Conservation (phyloP, 805 yeast species). For the Starmerella lactis-condensi region DNA sequence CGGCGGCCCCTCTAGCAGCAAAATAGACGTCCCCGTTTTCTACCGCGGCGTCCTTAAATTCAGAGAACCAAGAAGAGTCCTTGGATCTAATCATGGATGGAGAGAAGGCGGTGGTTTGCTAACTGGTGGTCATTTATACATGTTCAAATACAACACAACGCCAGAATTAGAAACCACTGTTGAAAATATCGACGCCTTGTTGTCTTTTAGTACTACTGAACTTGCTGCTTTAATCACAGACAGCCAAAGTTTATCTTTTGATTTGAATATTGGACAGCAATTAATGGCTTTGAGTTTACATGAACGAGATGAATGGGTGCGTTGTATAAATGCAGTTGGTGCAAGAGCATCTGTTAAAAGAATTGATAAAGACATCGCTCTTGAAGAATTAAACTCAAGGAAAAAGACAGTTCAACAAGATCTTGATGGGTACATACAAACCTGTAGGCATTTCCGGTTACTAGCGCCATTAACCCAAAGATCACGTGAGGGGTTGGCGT, state of each 20-base stretch:
- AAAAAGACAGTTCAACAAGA: slow-evolving; percentile 21
- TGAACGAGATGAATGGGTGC: slow-evolving; percentile 40
- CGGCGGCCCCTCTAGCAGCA: slow-evolving; percentile 21
- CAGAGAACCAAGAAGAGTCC: slow-evolving; percentile 21
- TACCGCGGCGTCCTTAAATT: slow-evolving; percentile 25
- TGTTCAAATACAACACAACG: slow-evolving; percentile 19
- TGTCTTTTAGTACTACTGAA: slow-evolving; percentile 24
- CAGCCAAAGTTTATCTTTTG: not conserved
- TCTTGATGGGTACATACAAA: slow-evolving; percentile 25
- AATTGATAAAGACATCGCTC: too few species aligned
- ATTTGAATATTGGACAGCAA: not conserved
- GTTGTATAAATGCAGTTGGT: slow-evolving; percentile 34
- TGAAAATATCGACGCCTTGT: slow-evolving; percentile 25
- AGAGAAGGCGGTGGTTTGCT: slow-evolving; percentile 28
- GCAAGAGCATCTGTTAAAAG: too few species aligned
- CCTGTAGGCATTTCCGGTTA: slow-evolving; percentile 26
- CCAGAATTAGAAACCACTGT: slow-evolving; percentile 20
- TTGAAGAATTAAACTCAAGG: slow-evolving; percentile 21
- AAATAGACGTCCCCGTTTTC: slow-evolving; percentile 23
- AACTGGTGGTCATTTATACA: slow-evolving; percentile 26
- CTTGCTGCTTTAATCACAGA: slow-evolving; percentile 24
- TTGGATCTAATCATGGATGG: slow-evolving; percentile 19
- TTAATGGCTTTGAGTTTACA: slow-evolving; percentile 24
- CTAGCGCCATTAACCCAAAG: slow-evolving; percentile 38
- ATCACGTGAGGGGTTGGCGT: slow-evolving; percentile 33